Evolutionary conservation across 345 rosid genomes (phyloP), one percentile per base, ranked within the genome.

Genomic region (Hirschfeldia incana): DNA sequence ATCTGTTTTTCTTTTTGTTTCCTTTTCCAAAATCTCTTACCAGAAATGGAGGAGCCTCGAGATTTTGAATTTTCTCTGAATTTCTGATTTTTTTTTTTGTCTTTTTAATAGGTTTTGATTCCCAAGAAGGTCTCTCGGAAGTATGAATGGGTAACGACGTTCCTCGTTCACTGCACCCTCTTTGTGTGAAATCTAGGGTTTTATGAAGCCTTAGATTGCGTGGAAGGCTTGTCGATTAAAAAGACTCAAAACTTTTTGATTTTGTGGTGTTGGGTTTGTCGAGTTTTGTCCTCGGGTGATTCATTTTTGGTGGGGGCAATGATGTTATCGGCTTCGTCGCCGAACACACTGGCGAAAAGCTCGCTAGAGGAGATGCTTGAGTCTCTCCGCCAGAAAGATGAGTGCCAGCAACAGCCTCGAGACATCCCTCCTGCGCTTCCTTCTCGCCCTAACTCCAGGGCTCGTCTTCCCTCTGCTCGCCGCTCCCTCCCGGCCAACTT

Each of bases 311-410:
- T 6, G 36, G 6, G 6, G 21, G 21, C 1, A 12, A 36, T 88
- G 90, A 95, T 91, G 96, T 70, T 95, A 75, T 92, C 98, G 8
- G 85, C 93, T 33, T 90, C 98, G 42, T 29, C 32, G 32, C 96
- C 97, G 5, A 62, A 85, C 8, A 73, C 82, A 8, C 70, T 86
- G 78, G 86, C 86, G 61, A 90, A 89, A 78, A 93, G 98, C 85
- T 95, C 99, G n/a, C 78, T 95, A 26, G 99, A 95, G 88, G 99
- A 87, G 86, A 95, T 95, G 99, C 80, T 95, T 32, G 98, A 91
- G 32, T 88, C 94, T 9, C 87, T 95, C 39, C 85, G 94, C 68
- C 83, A 82, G 80, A 88, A 80, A 29, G 97, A 95, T 44, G 94
- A 91, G 71, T 82, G 57, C 73, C 12, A 96, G 87, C 73, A 88